Percentiles rank a stretch among this genome's conserved stretches.
Evolutionary conservation across 345 rosid genomes (phyloP).

Genomic region (Arabidopsis suecica): DNA sequence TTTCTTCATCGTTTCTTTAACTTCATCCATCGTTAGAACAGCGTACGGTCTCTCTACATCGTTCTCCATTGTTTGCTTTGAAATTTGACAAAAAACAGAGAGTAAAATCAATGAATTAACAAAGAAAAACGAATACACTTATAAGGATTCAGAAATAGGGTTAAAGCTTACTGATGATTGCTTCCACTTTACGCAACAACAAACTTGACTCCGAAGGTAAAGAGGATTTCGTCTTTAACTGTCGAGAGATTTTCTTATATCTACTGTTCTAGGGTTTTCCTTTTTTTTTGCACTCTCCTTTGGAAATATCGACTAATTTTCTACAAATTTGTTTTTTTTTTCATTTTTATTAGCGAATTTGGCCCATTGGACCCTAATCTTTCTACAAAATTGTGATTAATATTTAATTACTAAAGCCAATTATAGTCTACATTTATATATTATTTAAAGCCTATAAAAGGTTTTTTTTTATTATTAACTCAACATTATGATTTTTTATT

Average conservation of each 20-base stretch:
- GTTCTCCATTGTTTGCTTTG: constrained; percentile 13
- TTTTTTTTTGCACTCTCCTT: not conserved
- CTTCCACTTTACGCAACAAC: not conserved
- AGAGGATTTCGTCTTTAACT: not conserved
- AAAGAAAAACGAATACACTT: not conserved
- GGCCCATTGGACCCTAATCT: not conserved
- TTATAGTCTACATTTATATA: too few species aligned
- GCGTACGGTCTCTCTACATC: constrained; percentile 13
- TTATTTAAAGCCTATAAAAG: not conserved
- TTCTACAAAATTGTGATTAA: not conserved
- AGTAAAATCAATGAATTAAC: not conserved
- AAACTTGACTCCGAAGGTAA: not conserved
- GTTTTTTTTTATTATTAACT: not conserved
- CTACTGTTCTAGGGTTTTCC: constrained; percentile 4
- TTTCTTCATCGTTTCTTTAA: constrained; percentile 12
- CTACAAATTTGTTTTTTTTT: not conserved
- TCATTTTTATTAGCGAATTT: not conserved
- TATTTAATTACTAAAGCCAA: not conserved
- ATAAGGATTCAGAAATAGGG: not conserved
- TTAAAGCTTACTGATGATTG: constrained; percentile 10
- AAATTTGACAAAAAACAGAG: not conserved
- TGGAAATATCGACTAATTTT: not conserved
- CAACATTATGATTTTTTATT: not conserved
- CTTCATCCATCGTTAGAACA: constrained; percentile 18
- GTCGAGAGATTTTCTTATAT: not conserved